These are phyloP conservation scores for Diutina neorugosa DNA, from an alignment of 1,139 yeast species.

Conservation along the genomic window DNA sequence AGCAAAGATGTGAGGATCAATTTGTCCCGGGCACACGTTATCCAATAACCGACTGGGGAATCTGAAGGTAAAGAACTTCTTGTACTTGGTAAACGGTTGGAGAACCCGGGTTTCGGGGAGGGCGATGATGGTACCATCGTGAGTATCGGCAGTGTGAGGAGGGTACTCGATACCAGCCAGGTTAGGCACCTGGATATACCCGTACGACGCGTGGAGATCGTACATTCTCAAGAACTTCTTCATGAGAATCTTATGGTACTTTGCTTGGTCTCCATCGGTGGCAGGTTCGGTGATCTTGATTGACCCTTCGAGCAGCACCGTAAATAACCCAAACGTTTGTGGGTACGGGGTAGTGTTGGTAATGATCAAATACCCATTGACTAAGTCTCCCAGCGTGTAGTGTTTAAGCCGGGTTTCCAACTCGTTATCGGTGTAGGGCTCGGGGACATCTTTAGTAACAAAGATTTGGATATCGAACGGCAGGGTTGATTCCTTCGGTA, in stretches of 20 bases:
- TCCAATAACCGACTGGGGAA: constrained; percentile 50
- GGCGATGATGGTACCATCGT: constrained; percentile 41
- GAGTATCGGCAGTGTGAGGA: constrained; percentile 26
- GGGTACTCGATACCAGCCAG: constrained; percentile 40
- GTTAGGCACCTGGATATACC: constrained; percentile 30
- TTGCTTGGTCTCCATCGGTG: not conserved
- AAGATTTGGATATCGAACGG: constrained; percentile 31
- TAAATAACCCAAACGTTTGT: constrained; percentile 32
- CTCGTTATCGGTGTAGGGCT: constrained; percentile 22
- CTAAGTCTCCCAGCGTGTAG: constrained; percentile 22
- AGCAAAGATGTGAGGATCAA: constrained; percentile 39
- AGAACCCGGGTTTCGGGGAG: constrained; percentile 39
- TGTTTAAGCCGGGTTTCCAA: constrained; percentile 33
- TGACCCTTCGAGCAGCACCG: constrained; percentile 36
- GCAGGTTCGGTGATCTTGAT: constrained; percentile 23
- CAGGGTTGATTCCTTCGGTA: constrained; percentile 22
- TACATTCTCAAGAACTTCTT: constrained; percentile 37
- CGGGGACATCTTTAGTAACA: constrained; percentile 31
- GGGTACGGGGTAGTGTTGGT: constrained; percentile 27
- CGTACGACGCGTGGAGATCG: constrained; percentile 35
- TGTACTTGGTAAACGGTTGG: constrained; percentile 38
- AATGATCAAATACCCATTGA: constrained; percentile 22
- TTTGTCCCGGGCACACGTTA: constrained; percentile 41
- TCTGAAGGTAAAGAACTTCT: constrained; percentile 53
- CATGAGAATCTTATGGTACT: constrained; percentile 12